Conservation (phyloP, 2,329 filamentous ascomycete genomes). For the Echinosphaeria canescens region DNA sequence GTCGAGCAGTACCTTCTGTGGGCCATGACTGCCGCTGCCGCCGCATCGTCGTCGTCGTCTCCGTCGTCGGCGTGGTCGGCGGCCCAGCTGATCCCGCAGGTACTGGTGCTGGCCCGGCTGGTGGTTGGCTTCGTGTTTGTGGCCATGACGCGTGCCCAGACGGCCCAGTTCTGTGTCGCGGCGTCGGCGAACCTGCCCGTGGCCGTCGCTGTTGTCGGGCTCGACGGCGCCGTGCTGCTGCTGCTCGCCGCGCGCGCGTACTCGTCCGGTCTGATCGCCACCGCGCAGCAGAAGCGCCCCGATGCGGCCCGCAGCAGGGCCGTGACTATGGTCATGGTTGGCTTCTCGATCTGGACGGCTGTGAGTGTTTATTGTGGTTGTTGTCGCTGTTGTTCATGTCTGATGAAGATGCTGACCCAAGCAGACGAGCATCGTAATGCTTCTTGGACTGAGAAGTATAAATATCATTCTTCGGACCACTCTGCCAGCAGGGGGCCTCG, state of each 20-base stretch:
- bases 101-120: slow-evolving; percentile 22
- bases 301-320: slow-evolving; percentile 14
- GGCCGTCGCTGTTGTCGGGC: slow-evolving; percentile 18
- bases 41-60: too few relatives aligned
- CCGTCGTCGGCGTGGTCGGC: slow-evolving; percentile 9
- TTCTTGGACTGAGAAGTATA: slow-evolving; percentile 21
- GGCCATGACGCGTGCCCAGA: slow-evolving; percentile 25
- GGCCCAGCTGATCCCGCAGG: slow-evolving; percentile 19
- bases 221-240: slow-evolving; percentile 21
- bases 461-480: slow-evolving; percentile 22
- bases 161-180: slow-evolving; percentile 27
- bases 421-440: slow-evolving; percentile 26
- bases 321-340: slow-evolving; percentile 17
- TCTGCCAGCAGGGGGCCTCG: slow-evolving; percentile 25
- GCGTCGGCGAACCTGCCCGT: slow-evolving; percentile 19
- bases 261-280: slow-evolving; percentile 12
- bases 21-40: slow-evolving; percentile 18
- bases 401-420: slow-evolving; percentile 4
- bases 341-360: slow-evolving; percentile 28
- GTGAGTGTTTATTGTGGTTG: too few relatives aligned
- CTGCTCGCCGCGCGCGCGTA: slow-evolving; percentile 18
- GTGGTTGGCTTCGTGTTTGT: slow-evolving; percentile 30
- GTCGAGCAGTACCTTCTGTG: slow-evolving; percentile 32
- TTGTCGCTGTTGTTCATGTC: not conserved
- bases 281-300: slow-evolving; percentile 9